phyloP scores from a whole-genome alignment of 2,329 filamentous ascomycete genomes.

The Botrytis paeoniae region DNA sequence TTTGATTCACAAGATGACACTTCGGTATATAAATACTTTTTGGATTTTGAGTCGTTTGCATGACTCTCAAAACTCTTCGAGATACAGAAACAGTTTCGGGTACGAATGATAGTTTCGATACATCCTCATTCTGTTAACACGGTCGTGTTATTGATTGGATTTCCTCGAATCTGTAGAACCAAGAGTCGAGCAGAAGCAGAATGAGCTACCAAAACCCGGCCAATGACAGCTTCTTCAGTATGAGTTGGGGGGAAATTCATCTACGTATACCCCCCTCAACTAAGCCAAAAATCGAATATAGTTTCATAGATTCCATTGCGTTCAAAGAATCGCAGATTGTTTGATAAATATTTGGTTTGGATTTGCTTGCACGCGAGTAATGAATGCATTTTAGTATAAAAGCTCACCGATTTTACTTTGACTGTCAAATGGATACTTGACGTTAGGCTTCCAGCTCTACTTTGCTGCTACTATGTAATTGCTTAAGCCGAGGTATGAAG shows the following conservation, averaged over 20 bases:
- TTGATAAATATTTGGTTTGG: too few relatives aligned
- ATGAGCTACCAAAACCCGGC: not conserved
- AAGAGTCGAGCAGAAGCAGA: not conserved
- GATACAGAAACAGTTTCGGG: not conserved
- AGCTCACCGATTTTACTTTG: not conserved
- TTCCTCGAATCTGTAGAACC: not conserved
- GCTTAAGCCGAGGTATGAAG: not conserved
- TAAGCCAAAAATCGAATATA: rapidly evolving
- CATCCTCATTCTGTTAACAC: not conserved
- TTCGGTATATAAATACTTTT: not conserved
- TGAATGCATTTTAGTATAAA: not conserved
- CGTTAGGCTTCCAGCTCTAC: not conserved
- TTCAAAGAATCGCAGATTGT: too few relatives aligned
- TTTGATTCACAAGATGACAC: not conserved
- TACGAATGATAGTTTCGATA: not conserved
- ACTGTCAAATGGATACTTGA: not conserved
- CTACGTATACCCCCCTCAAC: not conserved
- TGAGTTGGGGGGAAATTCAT: not conserved
- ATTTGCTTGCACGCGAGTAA: not conserved
- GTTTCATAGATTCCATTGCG: not conserved
- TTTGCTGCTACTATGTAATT: not conserved
- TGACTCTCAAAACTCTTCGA: not conserved
- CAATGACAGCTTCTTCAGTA: rapidly evolving
- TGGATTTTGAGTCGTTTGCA: not conserved
- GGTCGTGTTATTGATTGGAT: not conserved